Base-by-base conservation (phyloP, 306 rosid genomes). In the Dalbergia cochinchinensis region DNA sequence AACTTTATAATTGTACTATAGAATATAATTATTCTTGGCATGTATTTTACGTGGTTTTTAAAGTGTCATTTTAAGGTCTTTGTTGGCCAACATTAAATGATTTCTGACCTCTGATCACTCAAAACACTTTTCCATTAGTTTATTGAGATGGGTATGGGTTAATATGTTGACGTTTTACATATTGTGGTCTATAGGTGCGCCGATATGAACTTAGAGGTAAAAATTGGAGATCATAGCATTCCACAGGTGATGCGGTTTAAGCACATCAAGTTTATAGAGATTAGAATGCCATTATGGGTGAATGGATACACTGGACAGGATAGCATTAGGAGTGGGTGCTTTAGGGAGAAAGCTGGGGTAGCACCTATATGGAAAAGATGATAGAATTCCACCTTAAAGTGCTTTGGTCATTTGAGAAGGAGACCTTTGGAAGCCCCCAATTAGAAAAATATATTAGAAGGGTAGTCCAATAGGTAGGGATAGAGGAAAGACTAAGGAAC, bases 91-190 rank as follows among this genome's bases (percentile, higher is more conserved):
- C 18, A 60, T 58, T 20, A 15, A 53, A 65, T 41, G 26, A 42
- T 59, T 79, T 50, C n/a, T 48, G n/a, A 48, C 11, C n/a, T 65
- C 70, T 75, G 31, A 57, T 64, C 35, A 74, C 76, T 31, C 3
- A 18, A n/a, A 22, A 48, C 50, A 11, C 0, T 57, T 78, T 51
- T 50, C 15, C 26, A 48, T 59, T 33, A 4, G 12, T 79, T 78
- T 73, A 63, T 54, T 82, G 72, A 55, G 79, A 63, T 44, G 34
- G 35, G 57, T 44, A 63, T 44, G 34, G 35, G 57, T 44, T 50
- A 64, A 34, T 18, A 53, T 67, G 69, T 42, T 67, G 47, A 42
- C 8, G 47, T 20, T 19, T 20, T 47, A 47, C 41, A 7, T 44
- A 18, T 20, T 11, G 0, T 42, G 47, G 47, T 42, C 10, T 6